phyloP scores from a whole-genome alignment of 768 basidiomycete genomes.

The Wakefieldia striispora region DNA sequence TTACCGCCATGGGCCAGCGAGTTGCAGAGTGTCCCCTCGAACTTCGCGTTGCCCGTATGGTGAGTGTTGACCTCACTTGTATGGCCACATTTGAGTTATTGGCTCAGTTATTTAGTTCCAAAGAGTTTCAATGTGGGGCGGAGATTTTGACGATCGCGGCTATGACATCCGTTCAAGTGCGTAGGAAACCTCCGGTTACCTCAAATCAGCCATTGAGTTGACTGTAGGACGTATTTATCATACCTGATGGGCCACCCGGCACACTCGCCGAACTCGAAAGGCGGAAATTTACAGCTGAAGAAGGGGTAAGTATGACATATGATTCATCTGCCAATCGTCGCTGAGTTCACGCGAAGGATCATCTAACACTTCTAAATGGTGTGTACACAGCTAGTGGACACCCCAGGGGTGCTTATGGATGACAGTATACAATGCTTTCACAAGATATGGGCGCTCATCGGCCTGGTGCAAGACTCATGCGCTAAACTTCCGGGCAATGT shows the following conservation, averaged over 20 bases:
- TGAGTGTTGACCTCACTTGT: slow-evolving; percentile 34
- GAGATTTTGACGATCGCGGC: slow-evolving; percentile 96
- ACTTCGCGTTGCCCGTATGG: slow-evolving; percentile 91
- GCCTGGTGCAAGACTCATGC: slow-evolving; percentile 94
- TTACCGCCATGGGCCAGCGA: slow-evolving; percentile 75
- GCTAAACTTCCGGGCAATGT: slow-evolving; percentile 91
- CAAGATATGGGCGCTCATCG: slow-evolving; percentile 75
- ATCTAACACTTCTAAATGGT: slow-evolving; percentile 93
- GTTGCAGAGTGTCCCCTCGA: slow-evolving; percentile 96
- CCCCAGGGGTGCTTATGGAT: slow-evolving; percentile 2
- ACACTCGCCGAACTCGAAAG: slow-evolving; percentile 90
- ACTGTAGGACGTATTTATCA: slow-evolving; percentile 81
- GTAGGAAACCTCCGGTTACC: slow-evolving; percentile 6
- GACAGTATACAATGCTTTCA: slow-evolving; percentile 91
- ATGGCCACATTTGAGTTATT: slow-evolving; percentile 1
- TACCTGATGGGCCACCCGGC: slow-evolving; percentile 80
- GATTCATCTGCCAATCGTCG: neutral
- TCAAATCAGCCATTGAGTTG: neutral
- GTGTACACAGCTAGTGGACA: neutral
- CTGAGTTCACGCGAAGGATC: slow-evolving; percentile 58
- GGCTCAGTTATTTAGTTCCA: slow-evolving; percentile 77
- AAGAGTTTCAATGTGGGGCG: slow-evolving; percentile 86
- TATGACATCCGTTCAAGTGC: slow-evolving; percentile 88
- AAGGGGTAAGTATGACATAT: slow-evolving; percentile 65
- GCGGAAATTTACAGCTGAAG: slow-evolving; percentile 96